Percentiles rank a stretch among this genome's conserved stretches.
phyloP scores from a whole-genome alignment of 2,329 filamentous ascomycete genomes.

The Xylariaceae sp. region DNA sequence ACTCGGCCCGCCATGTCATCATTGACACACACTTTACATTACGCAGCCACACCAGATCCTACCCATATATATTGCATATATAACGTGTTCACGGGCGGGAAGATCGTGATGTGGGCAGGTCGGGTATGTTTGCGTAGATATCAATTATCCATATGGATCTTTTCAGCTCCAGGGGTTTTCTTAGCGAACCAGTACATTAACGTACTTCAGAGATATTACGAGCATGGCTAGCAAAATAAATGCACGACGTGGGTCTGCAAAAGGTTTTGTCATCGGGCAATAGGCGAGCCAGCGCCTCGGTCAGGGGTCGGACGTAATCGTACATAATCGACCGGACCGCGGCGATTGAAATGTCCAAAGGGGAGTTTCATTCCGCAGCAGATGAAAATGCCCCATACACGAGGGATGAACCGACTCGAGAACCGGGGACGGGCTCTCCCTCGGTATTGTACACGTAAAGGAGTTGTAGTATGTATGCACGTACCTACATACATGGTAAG shows the following conservation, averaged over 20 bases:
- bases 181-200: slow-evolving; percentile 2
- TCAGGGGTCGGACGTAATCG: neutral
- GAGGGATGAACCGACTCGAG: neutral
- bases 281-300: neutral
- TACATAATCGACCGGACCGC: slow-evolving; percentile 1
- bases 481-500: slow-evolving; percentile 4
- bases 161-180: no score
- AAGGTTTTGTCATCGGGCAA: slow-evolving; percentile 19
- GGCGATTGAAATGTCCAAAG: neutral
- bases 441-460: neutral
- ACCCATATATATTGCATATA: no score
- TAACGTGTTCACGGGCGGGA: no score
- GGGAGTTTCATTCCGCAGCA: slow-evolving; percentile 5
- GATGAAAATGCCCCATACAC: slow-evolving; percentile 2
- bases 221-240: slow-evolving; percentile 14
- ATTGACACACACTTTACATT: no score
- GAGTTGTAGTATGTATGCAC: no score
- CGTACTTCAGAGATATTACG: no score
- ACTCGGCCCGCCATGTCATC: no score
- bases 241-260: slow-evolving; percentile 6
- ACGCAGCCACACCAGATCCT: no score
- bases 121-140: slow-evolving; percentile 22
- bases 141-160: slow-evolving; percentile 7
- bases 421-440: no score
- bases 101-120: no score